Percentiles rank a stretch among this genome's conserved stretches.
Conservation (phyloP, 495 filamentous ascomycete genomes). For the Penicillium lagena region DNA sequence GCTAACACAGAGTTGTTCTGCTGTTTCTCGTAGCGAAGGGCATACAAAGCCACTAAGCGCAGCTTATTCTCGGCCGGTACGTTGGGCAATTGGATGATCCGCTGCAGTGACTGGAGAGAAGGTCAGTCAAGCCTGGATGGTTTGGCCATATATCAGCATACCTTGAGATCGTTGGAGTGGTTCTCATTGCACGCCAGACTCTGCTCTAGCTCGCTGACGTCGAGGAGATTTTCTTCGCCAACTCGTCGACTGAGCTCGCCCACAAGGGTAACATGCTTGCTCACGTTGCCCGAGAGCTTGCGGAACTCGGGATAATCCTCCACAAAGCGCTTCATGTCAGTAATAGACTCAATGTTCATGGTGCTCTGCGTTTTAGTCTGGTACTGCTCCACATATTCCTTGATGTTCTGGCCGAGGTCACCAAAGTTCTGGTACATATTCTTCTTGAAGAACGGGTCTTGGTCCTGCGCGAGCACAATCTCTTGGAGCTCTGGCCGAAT, state of each 20-base stretch:
- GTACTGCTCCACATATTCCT: slow-evolving; percentile 97
- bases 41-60: slow-evolving; percentile 83
- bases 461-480: slow-evolving; percentile 93
- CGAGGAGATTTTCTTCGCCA: slow-evolving; percentile 74
- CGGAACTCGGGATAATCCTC: slow-evolving; percentile 98
- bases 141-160: slow-evolving; percentile 24
- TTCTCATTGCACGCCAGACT: slow-evolving; percentile 96
- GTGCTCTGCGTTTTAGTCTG: slow-evolving; percentile 90
- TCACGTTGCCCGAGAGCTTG: slow-evolving; percentile 93
- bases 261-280: slow-evolving; percentile 95
- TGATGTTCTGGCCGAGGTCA: slow-evolving; percentile 94
- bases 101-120: slow-evolving; percentile 65
- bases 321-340: slow-evolving; percentile 98
- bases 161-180: slow-evolving; percentile 79
- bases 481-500: slow-evolving; percentile 87
- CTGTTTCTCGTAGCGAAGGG: slow-evolving; percentile 83
- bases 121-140: neutral
- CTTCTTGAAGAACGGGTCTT: slow-evolving; percentile 99
- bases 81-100: slow-evolving; percentile 66
- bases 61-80: slow-evolving; percentile 77
- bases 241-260: slow-evolving; percentile 86
- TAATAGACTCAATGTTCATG: slow-evolving; percentile 91
- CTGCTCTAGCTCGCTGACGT: slow-evolving; percentile 95
- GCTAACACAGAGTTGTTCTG: slow-evolving; percentile 72
- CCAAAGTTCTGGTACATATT: slow-evolving; percentile 99